These are phyloP conservation scores for Dipodascopsis tothii DNA, from an alignment of 805 yeast species.

Conservation along the genomic window DNA sequence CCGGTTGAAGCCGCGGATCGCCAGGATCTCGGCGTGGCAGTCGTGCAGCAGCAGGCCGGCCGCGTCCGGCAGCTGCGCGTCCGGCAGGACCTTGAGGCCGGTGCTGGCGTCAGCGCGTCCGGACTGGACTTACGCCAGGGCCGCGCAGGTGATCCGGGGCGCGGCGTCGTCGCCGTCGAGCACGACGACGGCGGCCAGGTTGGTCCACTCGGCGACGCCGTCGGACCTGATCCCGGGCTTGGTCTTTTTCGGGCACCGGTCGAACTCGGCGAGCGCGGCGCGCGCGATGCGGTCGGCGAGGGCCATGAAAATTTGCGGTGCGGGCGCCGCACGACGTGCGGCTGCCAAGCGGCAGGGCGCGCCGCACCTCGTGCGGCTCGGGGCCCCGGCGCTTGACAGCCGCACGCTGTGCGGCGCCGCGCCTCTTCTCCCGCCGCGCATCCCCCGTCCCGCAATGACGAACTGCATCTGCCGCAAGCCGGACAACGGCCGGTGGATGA, in stretches of 20 bases:
- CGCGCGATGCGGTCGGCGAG: not conserved
- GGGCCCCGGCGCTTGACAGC: no score
- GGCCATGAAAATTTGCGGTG: no score
- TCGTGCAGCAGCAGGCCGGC: slow-evolving; percentile 71
- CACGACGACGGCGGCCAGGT: slow-evolving; percentile 61
- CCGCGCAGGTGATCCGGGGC: no score
- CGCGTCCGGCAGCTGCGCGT: slow-evolving; percentile 37
- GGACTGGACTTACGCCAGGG: no score
- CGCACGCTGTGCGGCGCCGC: no score
- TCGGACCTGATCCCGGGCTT: slow-evolving; percentile 58
- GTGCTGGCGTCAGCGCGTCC: slow-evolving; percentile 43
- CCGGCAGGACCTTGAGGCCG: slow-evolving; percentile 76
- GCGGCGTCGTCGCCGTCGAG: no score
- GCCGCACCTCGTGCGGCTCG: no score
- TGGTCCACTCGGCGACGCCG: slow-evolving; percentile 74
- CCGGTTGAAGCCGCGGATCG: slow-evolving; percentile 62
- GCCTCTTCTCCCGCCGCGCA: no score
- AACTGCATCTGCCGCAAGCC: slow-evolving; percentile 69
- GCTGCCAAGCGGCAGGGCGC: no score
- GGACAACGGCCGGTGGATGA: slow-evolving; percentile 77
- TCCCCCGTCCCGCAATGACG: no score
- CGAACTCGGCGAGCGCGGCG: not conserved
- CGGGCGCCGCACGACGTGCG: no score
- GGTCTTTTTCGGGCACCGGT: slow-evolving; percentile 35
- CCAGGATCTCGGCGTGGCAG: slow-evolving; percentile 80